Evolutionary conservation across 345 rosid genomes (phyloP), one percentile per base, ranked within the genome.

Genomic region (Gossypium herbaceum): DNA sequence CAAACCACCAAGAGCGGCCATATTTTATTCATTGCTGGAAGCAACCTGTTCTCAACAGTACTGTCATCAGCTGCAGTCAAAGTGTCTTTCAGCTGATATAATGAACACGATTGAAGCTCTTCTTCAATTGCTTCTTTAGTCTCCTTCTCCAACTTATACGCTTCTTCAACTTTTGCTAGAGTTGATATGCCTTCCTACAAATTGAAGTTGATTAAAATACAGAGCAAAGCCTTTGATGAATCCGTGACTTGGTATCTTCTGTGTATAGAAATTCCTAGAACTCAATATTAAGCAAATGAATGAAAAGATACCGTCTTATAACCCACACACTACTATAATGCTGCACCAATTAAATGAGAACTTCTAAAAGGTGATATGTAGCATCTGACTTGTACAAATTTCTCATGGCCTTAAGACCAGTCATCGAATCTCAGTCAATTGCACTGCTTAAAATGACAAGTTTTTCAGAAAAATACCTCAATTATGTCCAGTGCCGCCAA

Each of bases 1-100:
- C 91, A 90, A 73, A 87, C 85, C 77, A 95, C 80, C 82, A 93
- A 83, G 79, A 90, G 85, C 0, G 97, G 98, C 99, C 99, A 93
- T 75, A 95, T 75, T 81, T 89, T 91, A 81, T 95, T 93, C 89
- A 89, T 81, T 52, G 99, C 92, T 27, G 98, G 99, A 78, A 93
- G 94, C 79, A 91, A 82, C 80, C 98, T 83, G 85, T 93, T 95
- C 84, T 90, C 99, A 9, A 84, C 90, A 45, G 84, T 76, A 75
- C 87, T 92, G 78, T 84, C 91, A 11, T 91, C 91, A 2, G 72
- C 55, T 65, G 77, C 72, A 75, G 47, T 45, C 41, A 75, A 4
- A 43, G 15, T 34, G 54, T 75, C 77, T 43, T 66, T 41, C 72
- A 64, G 54, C 54, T 75, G 86, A 85, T 83, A 85, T 47, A 90